Base-by-base conservation (phyloP, 2,329 filamentous ascomycete species). In the Fusarium oxysporum region DNA sequence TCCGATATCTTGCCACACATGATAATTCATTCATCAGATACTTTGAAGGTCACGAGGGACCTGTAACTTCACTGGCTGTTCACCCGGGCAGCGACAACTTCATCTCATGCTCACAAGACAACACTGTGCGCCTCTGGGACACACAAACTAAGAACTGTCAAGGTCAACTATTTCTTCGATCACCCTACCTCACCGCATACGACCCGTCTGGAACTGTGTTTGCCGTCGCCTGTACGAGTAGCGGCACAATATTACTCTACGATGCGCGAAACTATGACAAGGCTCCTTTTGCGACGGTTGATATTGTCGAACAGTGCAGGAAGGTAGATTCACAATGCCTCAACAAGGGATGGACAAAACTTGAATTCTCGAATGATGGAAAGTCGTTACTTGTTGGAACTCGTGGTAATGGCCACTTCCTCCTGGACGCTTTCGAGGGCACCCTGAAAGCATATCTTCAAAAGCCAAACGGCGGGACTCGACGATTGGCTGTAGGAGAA, bases 1-100 rank as follows among this genome's bases (percentile, higher is more conserved):
- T 93, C 74, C 92, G 91, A 80, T 98, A 93, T 83, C 92, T 95
- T 70, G 97, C 90, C 63, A 97, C 92, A 17, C 96, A 99, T 82
- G 96, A 98, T 82, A 98, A 98, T 84, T 93, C 92, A 66, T 99
- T 97, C 82, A 93, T 98, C 70, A 93, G 96, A 71, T 99, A 99
- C 83, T 99, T 98, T 81, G 92, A 93, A 69, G 96, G 96, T 55
- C 96, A 99, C 82, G 92, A 93, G 45, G 92, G 89, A 66, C 87
- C 91, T 62, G 96, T 99, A 40, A 98, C 96, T 23, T 92, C 89
- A 68, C 88, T 99, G 33, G 86, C 92, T 3, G 88, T 98, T 71
- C 96, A 95, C 73, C 96, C 96, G 0, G 93, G 94, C 53, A 91
- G 89, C 77, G 96, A 99, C 82, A 92, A 92, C 74, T 98, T 99